Percentiles rank a stretch among this genome's conserved stretches.
Conservation (phyloP, 306 rosid genomes). For the Cucurbita ficifolia region DNA sequence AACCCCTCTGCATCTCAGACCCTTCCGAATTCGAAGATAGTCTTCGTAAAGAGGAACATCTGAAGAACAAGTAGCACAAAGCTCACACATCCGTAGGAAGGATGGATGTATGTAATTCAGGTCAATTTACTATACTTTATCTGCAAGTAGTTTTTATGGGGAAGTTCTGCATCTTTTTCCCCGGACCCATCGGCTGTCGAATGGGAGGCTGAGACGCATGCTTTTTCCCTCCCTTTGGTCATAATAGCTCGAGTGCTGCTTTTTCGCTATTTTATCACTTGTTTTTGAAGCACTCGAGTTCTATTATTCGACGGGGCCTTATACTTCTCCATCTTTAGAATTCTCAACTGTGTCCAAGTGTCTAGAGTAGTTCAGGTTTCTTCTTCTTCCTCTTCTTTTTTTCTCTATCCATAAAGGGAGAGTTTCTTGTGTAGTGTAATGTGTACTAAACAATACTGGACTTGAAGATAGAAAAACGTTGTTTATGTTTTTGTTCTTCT, state of each 20-base stretch:
- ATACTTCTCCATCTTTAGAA: conserved; percentile 20
- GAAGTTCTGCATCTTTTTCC: conserved; percentile 22
- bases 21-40: conserved; percentile 26
- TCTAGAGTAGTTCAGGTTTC: background rate
- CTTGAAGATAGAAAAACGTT: background rate
- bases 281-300: conserved; percentile 39
- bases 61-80: conserved; percentile 20
- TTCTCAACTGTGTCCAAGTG: background rate
- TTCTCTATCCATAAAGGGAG: background rate
- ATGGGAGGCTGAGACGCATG: conserved; percentile 37
- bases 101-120: background rate
- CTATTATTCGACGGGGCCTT: conserved; percentile 25
- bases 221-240: conserved; percentile 41
- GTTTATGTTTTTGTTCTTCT: background rate
- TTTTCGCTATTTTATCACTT: conserved; percentile 11
- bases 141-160: conserved; percentile 12
- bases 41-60: conserved; percentile 25
- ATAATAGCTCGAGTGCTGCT: conserved; percentile 18
- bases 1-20: conserved; percentile 14
- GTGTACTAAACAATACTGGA: background rate
- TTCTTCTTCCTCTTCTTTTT: background rate
- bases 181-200: conserved; percentile 3
- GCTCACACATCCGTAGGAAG: background rate
- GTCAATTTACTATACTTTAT: background rate
- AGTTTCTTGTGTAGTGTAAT: background rate